Evolutionary conservation across 2,329 filamentous ascomycete genomes (phyloP).

Genomic region (Annulohypoxylon truncatum): DNA sequence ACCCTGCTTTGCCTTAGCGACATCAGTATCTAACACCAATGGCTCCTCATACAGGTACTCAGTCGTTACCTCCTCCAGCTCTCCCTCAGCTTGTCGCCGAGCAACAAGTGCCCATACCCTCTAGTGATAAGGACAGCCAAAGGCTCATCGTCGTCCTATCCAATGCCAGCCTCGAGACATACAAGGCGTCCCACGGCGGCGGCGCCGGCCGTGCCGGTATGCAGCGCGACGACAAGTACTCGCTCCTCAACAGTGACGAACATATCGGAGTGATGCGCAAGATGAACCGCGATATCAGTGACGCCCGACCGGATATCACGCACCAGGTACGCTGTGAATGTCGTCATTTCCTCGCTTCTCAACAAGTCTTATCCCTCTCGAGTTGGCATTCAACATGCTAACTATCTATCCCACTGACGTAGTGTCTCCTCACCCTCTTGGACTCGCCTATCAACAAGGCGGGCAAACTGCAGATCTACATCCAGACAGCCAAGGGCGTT

Average conservation of each 20-base stretch:
- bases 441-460: slow-evolving; percentile 99
- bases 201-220: slow-evolving; percentile 68
- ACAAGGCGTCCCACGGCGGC: slow-evolving; percentile 84
- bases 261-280: slow-evolving; percentile 99
- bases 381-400: slow-evolving; percentile 60
- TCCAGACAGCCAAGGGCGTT: slow-evolving; percentile 96
- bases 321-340: slow-evolving; percentile 80
- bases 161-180: slow-evolving; percentile 97
- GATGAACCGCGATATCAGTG: slow-evolving; percentile 98
- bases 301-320: slow-evolving; percentile 96
- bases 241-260: slow-evolving; percentile 97
- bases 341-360: slow-evolving; percentile 28
- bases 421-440: slow-evolving; percentile 97
- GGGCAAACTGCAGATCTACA: slow-evolving; percentile 97
- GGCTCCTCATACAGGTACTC: slow-evolving; percentile 73
- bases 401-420: slow-evolving; percentile 50
- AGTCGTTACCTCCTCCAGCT: slow-evolving; percentile 91
- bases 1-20: background rate
- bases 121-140: slow-evolving; percentile 89
- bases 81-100: slow-evolving; percentile 94
- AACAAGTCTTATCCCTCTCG: slow-evolving; percentile 29
- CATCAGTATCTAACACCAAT: slow-evolving; percentile 41
- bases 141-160: slow-evolving; percentile 95
- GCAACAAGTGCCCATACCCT: slow-evolving; percentile 85
- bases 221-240: slow-evolving; percentile 92